phyloP scores from a whole-genome alignment of 2,329 filamentous ascomycete species.

The Verticillium alfalfae region DNA sequence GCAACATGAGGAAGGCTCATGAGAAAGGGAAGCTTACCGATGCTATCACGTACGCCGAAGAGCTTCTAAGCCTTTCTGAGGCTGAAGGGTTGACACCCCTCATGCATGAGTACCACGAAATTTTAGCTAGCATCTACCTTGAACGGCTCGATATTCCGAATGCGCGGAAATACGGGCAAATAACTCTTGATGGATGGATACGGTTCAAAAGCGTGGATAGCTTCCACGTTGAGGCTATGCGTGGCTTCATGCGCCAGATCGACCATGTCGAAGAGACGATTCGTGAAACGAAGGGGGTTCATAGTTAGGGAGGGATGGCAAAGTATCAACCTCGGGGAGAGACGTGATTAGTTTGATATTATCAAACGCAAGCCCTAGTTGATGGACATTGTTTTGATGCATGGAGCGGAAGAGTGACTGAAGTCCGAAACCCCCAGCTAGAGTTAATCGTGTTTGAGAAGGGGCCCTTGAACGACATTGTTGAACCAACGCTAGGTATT shows the following conservation, averaged over 20 bases:
- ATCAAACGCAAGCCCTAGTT: too few relatives aligned
- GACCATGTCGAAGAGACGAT: neutral
- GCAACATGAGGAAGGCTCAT: neutral
- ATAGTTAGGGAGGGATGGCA: neutral
- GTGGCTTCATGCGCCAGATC: neutral
- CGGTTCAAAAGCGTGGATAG: neutral
- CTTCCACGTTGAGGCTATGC: neutral
- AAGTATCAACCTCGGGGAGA: too few relatives aligned
- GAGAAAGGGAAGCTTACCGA: neutral
- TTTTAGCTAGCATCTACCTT: neutral
- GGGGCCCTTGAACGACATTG: too few relatives aligned
- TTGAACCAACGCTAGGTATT: too few relatives aligned
- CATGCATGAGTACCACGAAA: slow-evolving; percentile 8
- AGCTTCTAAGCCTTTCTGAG: neutral
- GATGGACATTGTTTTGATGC: too few relatives aligned
- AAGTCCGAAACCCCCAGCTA: too few relatives aligned
- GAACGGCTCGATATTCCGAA: neutral
- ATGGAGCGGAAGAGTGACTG: too few relatives aligned
- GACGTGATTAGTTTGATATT: too few relatives aligned
- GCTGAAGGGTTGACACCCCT: slow-evolving; percentile 9
- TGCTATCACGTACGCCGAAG: neutral
- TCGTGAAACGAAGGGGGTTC: neutral
- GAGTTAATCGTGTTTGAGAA: too few relatives aligned
- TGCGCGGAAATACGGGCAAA: neutral
- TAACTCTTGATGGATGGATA: neutral